Conservation (phyloP, 495 filamentous ascomycete genomes). For the Penicillium subrubescens region DNA sequence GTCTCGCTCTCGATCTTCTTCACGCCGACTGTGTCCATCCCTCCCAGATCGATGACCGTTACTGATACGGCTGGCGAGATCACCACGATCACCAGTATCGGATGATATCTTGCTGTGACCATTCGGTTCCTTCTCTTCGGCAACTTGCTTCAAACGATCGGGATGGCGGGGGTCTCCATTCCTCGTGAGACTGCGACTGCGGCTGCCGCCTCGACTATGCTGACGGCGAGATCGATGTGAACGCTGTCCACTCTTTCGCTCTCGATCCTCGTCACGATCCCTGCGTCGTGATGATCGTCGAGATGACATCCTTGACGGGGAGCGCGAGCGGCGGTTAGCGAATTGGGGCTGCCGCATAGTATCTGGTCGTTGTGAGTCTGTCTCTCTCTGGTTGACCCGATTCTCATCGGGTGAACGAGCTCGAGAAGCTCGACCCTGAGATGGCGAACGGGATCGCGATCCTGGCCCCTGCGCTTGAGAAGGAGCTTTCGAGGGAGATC, state of each 20-base stretch:
- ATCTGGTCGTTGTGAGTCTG: conserved; percentile 29
- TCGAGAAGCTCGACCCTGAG: conserved; percentile 56
- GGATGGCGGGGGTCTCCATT: conserved; percentile 30
- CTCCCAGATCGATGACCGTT: conserved; percentile 36
- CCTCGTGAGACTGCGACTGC: conserved; percentile 30
- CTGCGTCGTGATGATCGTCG: conserved; percentile 54
- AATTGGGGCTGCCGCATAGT: conserved; percentile 2
- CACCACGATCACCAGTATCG: conserved; percentile 13
- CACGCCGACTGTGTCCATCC: conserved; percentile 45
- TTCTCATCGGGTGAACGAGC: conserved; percentile 59
- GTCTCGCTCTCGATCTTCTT: conserved; percentile 33
- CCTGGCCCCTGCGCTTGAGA: conserved; percentile 34
- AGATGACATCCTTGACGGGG: conserved; percentile 54
- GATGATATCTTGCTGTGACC: conserved; percentile 23
- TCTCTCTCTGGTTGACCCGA: conserved; percentile 47
- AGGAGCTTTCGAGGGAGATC: conserved; percentile 36
- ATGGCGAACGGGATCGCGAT: conserved; percentile 49
- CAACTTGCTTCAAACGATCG: conserved; percentile 24
- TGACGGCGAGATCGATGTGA: conserved; percentile 52
- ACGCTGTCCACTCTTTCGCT: conserved; percentile 43
- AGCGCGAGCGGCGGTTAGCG: conserved; percentile 45
- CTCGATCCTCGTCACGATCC: conserved; percentile 46
- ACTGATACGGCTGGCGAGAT: conserved; percentile 31
- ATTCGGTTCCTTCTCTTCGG: conserved; percentile 22
- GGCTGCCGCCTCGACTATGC: conserved; percentile 47